Base-by-base conservation (phyloP, 257 asterid species). In the Plectranthus barbatus region DNA sequence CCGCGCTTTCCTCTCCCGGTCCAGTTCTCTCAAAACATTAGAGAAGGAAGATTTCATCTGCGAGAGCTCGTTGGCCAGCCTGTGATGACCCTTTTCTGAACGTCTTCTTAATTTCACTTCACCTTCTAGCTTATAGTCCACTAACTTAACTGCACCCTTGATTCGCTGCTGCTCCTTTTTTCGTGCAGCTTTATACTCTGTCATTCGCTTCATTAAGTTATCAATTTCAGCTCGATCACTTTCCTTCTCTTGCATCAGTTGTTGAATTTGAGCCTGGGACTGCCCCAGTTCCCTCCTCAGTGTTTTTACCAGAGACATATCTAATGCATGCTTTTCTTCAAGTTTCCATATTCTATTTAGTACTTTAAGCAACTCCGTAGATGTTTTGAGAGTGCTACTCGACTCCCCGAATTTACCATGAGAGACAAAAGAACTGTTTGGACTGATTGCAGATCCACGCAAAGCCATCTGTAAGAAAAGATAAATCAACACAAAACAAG, bases 281-380 rank as follows among this genome's bases (percentile, higher is more conserved):
- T 73, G 77, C 66, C 78, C 79, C n/a, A 86, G 76, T 70, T 91
- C 93, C 65, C 51, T 76, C 73, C 71, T 76, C 67, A 86, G 75
- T 13, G 86, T 80, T 70, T 82, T 81, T 11, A 84, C 83, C 53
- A 86, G 70, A 5, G 86, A 81, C 66, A 79, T 77, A 69, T 84
- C 84, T 39, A 91, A 64, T 4, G 76, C 76, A 19, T 86, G 87
- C 60, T 83, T 86, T 64, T 91, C 95, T 81, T 91, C 98, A 10
- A 91, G 98, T 71, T 77, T 88, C 96, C 96, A 91, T 15, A 91
- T 86, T 74, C 90, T 77, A 23, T 91, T 88, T 51, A 91, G 88
- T 21, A 91, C 88, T 70, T 80, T 83, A 13, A 88, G 86, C 15
- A 91, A 79, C 82, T 88, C 98, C 0, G 90, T 79, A 14, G 98